phyloP scores from a whole-genome alignment of 495 filamentous ascomycete genomes.

The Lentithecium fluviatile region DNA sequence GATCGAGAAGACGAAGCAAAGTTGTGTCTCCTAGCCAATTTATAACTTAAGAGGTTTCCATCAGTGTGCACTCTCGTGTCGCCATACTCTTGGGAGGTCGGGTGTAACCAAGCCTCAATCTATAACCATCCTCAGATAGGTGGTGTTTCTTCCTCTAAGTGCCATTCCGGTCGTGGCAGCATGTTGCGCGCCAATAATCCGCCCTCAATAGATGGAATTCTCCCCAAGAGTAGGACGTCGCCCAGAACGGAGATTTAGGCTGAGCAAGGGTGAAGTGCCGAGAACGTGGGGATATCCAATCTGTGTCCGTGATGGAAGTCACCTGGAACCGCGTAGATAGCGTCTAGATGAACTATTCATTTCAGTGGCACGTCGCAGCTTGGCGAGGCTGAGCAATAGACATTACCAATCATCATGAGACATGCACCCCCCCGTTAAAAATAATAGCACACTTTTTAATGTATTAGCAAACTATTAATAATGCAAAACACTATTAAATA shows the following conservation, averaged over 20 bases:
- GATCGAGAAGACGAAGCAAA: background rate
- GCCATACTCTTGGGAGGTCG: too few species aligned
- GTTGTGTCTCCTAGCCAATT: background rate
- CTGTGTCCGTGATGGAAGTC: background rate
- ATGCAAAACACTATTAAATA: too few species aligned
- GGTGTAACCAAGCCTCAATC: too few species aligned
- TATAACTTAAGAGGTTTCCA: background rate
- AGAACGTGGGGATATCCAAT: slow-evolving; percentile 3
- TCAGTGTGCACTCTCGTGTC: too few species aligned
- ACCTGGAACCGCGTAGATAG: background rate
- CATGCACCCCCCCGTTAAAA: too few species aligned
- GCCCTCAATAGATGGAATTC: background rate
- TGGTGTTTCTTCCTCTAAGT: too few species aligned
- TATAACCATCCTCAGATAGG: too few species aligned
- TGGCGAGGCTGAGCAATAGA: background rate
- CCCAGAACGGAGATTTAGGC: slow-evolving; percentile 10
- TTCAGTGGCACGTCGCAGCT: background rate
- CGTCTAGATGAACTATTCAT: background rate
- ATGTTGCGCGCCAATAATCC: background rate
- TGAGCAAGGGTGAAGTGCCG: slow-evolving; percentile 18
- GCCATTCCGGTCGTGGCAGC: too few species aligned
- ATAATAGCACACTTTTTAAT: too few species aligned
- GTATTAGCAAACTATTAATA: too few species aligned
- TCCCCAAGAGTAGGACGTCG: background rate
- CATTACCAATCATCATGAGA: too few species aligned